Evolutionary conservation across 1,284 basidiomycete species (phyloP).

Genomic region (Ganoderma meredithae): DNA sequence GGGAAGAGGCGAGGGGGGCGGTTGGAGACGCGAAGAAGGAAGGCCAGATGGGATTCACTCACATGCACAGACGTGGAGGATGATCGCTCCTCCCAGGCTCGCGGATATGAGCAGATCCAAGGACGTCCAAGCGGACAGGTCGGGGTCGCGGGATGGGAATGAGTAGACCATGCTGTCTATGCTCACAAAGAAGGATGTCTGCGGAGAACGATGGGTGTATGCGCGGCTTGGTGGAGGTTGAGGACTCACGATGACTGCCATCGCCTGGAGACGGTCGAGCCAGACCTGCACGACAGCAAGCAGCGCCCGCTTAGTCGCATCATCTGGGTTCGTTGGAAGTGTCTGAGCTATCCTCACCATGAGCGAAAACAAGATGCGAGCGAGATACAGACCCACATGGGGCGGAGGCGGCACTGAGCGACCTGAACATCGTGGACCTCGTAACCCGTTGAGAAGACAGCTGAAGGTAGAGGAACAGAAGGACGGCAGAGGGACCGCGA

Average conservation of each 20-base stretch:
- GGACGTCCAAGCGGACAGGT: slow-evolving; percentile 23
- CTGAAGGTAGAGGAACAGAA: neutral
- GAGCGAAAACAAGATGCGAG: neutral
- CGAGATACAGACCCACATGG: neutral
- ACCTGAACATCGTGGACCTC: neutral
- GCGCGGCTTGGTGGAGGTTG: neutral
- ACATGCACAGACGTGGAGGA: slow-evolving; percentile 48
- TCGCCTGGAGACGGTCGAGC: slow-evolving; percentile 42
- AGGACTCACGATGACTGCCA: slow-evolving; percentile 41
- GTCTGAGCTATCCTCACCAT: slow-evolving; percentile 25
- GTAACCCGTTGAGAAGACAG: neutral
- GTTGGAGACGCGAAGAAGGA: neutral
- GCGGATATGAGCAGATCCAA: slow-evolving; percentile 39
- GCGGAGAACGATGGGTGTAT: neutral
- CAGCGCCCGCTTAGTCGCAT: slow-evolving; percentile 39
- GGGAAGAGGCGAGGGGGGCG: neutral
- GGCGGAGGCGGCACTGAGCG: neutral
- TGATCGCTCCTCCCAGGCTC: slow-evolving; percentile 44
- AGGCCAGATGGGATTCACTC: slow-evolving; percentile 15
- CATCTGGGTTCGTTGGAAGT: slow-evolving; percentile 36
- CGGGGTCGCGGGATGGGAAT: slow-evolving; percentile 30
- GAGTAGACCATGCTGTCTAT: slow-evolving; percentile 46
- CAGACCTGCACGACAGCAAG: slow-evolving; percentile 41
- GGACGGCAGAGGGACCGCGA: too few relatives aligned
- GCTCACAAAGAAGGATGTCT: slow-evolving; percentile 50